Base-by-base conservation (phyloP, 805 yeast genomes). In the Kazachstania bromeliacearum region DNA sequence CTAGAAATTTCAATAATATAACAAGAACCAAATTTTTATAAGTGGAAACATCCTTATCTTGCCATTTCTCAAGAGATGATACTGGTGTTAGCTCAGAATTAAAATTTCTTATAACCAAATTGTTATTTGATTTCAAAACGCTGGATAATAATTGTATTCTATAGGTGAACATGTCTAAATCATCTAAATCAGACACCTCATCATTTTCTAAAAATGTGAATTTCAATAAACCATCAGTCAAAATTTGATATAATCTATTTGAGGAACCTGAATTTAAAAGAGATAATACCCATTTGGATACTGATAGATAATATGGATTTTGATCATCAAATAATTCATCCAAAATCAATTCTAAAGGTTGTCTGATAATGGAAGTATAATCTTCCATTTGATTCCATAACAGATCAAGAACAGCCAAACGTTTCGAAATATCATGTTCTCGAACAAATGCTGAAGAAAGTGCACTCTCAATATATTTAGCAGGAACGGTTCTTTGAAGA, bases 371-470 rank as follows among this genome's bases (percentile, higher is more conserved):
- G 6, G 30, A 31, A 9, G 45, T 37, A 18, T 42, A 45, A 43
- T 46, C 59, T 30, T 67, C 70, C 0, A 89, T 70, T 47, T 83
- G 89, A 3, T 68, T 66, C 96, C 96, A 89, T 4, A 88, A 53
- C 7, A 74, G 68, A 34, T 75, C 68, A 43, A 85, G 71, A 0
- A 82, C 79, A 13, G 63, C 55, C 1, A 79, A 56, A 40, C 76
- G 64, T 13, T 66, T 58, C 5, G 58, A 51, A 15, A 67, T 58
- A 24, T 51, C 52, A 5, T 58, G 42, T 5, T 64, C 54, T 4
- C 66, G 51, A 10, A 77, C 49, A 21, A 84, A 67, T 32, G 75
- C 65, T 2, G 71, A 63, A 0, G 84, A 63, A 2, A 88, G 43
- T 0, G 85, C 81, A 1, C 94, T 89, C 47, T 87, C 94, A 18